Base-by-base conservation (phyloP, 2,329 filamentous ascomycete species). In the Trichoderma hamatum region DNA sequence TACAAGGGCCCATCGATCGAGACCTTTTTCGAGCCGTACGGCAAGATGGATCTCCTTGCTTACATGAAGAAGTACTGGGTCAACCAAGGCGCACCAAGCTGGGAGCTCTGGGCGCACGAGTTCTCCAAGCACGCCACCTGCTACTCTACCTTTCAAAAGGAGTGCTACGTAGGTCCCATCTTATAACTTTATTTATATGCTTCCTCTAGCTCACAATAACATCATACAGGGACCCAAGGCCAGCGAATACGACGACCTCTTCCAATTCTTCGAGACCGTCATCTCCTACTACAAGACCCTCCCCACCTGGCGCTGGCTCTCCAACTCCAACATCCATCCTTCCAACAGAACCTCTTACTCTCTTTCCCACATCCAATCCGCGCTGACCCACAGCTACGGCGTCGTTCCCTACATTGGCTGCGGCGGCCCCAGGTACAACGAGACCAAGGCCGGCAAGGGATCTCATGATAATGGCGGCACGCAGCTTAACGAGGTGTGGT, bases 41-140 rank as follows among this genome's bases (percentile, higher is more conserved):
- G 85, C 69, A 85, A 84, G 72, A 82, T 82, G 71, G 88, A 90
- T 74, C 81, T 91, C 2, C 82, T 91, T 2, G 83, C 82, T 2
- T 91, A 84, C 80, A 91, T 91, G 89, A 86, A 88, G 75, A 88
- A 84, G 74, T 84, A 74, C 83, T 91, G 89, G 89, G 83, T 90
- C 72, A 84, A 83, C 59, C 86, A 87, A 72, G 80, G 80, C 70
- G 83, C 84, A 60, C 82, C 84, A 16, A 90, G 88, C 78, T 76
- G 80, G 62, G 82, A 85, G 39, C 86, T 92, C 79, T 91, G 89
- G 88, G 89, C 79, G 49, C 88, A 90, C 80, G 88, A 91, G 75
- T 90, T 89, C 81, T 84, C 82, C 79, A 91, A 91, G 81, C 88
- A 90, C 78, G 89, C 84, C 3, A 91, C 89, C 16, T 92, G 89